These are phyloP conservation scores for Mycena latifolia DNA, from an alignment of 768 basidiomycete genomes.

Conservation along the genomic window DNA sequence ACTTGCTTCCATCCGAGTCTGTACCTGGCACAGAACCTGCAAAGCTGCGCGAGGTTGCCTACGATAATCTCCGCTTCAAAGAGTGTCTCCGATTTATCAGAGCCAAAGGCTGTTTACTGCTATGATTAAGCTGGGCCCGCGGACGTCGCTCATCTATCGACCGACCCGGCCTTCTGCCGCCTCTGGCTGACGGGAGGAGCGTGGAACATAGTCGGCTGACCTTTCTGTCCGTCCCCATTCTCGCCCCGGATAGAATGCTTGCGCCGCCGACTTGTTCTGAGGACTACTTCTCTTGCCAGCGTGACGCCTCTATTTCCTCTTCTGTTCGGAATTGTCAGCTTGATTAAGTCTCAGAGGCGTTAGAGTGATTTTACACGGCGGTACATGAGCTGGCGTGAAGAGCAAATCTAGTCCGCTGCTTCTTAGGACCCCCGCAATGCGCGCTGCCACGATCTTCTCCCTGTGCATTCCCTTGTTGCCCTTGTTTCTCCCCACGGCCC, in stretches of 20 bases:
- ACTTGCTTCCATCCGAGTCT: too few relatives aligned
- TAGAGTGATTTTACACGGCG: constrained; percentile 2
- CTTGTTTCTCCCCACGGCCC: constrained; percentile 7
- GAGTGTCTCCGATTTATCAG: too few relatives aligned
- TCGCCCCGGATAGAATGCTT: not conserved
- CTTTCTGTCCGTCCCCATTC: not conserved
- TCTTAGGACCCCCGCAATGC: constrained; percentile 19
- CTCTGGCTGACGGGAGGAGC: too few relatives aligned
- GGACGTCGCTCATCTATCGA: too few relatives aligned
- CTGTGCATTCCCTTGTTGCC: constrained; percentile 11
- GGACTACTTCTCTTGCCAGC: not conserved
- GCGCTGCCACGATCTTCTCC: not conserved
- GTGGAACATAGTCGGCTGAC: constrained; percentile 32
- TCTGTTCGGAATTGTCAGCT: not conserved
- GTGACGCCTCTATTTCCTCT: constrained; percentile 11
- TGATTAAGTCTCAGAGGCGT: not conserved
- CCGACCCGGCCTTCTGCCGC: too few relatives aligned
- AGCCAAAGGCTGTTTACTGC: too few relatives aligned
- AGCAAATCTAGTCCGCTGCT: not conserved
- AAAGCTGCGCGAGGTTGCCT: too few relatives aligned
- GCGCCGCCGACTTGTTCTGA: constrained; percentile 9
- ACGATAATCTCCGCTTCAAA: too few relatives aligned
- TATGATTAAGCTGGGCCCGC: too few relatives aligned
- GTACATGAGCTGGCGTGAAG: constrained; percentile 13
- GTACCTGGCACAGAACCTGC: too few relatives aligned